These are phyloP conservation scores for Salvia splendens DNA, from an alignment of 257 asterid species.

Conservation along the genomic window DNA sequence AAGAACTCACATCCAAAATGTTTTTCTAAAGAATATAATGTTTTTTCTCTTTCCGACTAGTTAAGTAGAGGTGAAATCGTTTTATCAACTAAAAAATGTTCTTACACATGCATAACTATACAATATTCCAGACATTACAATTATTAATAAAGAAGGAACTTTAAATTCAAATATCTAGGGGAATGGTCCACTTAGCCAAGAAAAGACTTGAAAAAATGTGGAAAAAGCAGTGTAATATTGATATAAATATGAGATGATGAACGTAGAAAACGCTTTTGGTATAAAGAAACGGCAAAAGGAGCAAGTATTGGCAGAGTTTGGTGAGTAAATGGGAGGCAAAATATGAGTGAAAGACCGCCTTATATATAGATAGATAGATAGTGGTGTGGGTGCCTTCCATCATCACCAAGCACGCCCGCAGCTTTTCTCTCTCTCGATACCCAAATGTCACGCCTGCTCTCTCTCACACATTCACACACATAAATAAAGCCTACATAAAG, in stretches of 20 bases:
- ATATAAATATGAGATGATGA: constrained; percentile 28
- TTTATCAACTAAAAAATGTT: too few relatives aligned
- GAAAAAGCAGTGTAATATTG: neutral
- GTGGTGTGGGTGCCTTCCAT: constrained; percentile 45
- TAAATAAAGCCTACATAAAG: constrained; percentile 33
- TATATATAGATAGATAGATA: neutral
- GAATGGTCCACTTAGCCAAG: neutral
- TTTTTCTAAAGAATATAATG: too few relatives aligned
- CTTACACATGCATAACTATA: too few relatives aligned
- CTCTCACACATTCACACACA: constrained; percentile 14
- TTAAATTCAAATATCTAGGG: neutral
- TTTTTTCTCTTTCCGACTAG: too few relatives aligned
- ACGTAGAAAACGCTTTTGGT: constrained; percentile 11
- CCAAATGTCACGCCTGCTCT: constrained; percentile 66
- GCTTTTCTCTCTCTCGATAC: constrained; percentile 52
- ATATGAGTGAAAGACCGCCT: constrained; percentile 36
- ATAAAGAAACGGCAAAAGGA: constrained; percentile 25
- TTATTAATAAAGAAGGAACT: too few relatives aligned
- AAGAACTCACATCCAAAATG: too few relatives aligned
- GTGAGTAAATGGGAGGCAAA: constrained; percentile 69
- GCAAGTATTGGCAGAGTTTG: constrained; percentile 45
- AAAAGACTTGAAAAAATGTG: neutral
- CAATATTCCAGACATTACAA: too few relatives aligned
- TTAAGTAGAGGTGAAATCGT: too few relatives aligned
- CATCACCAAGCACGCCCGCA: constrained; percentile 85